Evolutionary conservation across 306 rosid species (phyloP), one percentile per base, ranked within the genome.

Genomic region (Dalbergia cochinchinensis): DNA sequence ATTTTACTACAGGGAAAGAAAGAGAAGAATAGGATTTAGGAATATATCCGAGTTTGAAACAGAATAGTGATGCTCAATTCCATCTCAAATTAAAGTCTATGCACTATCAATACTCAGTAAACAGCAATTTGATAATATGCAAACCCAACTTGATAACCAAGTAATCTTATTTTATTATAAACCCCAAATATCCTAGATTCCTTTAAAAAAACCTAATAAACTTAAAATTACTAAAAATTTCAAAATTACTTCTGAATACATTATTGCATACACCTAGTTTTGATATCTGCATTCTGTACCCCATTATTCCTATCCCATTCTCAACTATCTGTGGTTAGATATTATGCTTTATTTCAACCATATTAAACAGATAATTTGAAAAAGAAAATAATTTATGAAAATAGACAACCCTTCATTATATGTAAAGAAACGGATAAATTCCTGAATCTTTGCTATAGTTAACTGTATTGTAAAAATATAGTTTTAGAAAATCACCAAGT

Each of bases 391-490:
- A 15, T 35, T 65, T 47, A 18, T 4, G 4, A 57, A 69, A 47
- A 16, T 34, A 11, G 62, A 45, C 5, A 55, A 73, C 42, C 16
- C 53, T 14, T 54, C 20, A 34, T 45, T 20, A 45, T 13, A 65
- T 8, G 4, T 20, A 61, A 68, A 5, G 72, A 65, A 33, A 65
- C 3, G 5, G 67, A 26, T 31, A 45, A 47, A 48, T 34, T 68
- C 65, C 6, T 31, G 51, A 59, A 59, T 66, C 20, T 33, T 57
- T 81, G 19, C 61, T 73, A n/a, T 74, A 45, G 60, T 65, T 31
- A 47, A 58, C 42, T 8, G 22, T 34, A 2, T 39, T 73, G 35
- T 5, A 15, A 50, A 50, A 13, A 12, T 2, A 47, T 4, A 13
- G 53, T 10, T 9, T 47, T 47, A 11, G 13, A 14, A 47, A 47